phyloP scores from a whole-genome alignment of 129 eudicot genomes.

The Calendula officinalis region DNA sequence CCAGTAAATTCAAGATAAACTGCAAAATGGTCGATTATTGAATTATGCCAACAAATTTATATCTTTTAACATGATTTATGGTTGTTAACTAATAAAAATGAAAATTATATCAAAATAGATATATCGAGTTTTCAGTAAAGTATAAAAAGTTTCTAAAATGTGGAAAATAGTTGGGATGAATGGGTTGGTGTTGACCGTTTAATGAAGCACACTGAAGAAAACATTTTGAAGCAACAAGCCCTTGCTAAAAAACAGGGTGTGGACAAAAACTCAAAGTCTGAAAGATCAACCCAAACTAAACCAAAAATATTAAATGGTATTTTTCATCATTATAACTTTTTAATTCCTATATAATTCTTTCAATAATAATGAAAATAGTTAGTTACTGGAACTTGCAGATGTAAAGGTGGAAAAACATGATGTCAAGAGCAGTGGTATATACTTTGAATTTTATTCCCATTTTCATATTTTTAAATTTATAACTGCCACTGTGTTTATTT shows the following conservation, averaged over 20 bases:
- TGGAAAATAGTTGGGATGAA: slow-evolving; percentile 94
- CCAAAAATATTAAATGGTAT: slow-evolving; percentile 67
- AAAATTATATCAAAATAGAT: too few relatives aligned
- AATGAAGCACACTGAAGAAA: slow-evolving; percentile 78
- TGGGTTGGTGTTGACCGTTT: slow-evolving; percentile 81
- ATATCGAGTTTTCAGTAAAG: too few relatives aligned
- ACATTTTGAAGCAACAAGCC: slow-evolving; percentile 68
- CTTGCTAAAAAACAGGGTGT: slow-evolving; percentile 64
- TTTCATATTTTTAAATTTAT: not conserved
- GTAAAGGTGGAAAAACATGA: slow-evolving; percentile 73
- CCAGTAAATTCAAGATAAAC: too few relatives aligned
- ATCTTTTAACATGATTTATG: too few relatives aligned
- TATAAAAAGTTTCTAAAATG: too few relatives aligned
- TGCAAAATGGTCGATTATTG: too few relatives aligned
- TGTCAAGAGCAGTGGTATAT: slow-evolving; percentile 56
- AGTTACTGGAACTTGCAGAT: slow-evolving; percentile 44
- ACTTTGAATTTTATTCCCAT: slow-evolving; percentile 19
- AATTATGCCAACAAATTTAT: too few relatives aligned
- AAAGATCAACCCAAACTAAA: slow-evolving; percentile 58
- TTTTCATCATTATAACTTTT: too few relatives aligned
- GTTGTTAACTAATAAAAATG: too few relatives aligned
- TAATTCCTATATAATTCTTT: too few relatives aligned
- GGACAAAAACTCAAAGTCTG: slow-evolving; percentile 68
- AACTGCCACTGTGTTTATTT: too few relatives aligned
- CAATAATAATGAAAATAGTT: slow-evolving; percentile 12